These are phyloP conservation scores for Talaromyces islandicus DNA, from an alignment of 2,329 filamentous ascomycete genomes.

Conservation along the genomic window DNA sequence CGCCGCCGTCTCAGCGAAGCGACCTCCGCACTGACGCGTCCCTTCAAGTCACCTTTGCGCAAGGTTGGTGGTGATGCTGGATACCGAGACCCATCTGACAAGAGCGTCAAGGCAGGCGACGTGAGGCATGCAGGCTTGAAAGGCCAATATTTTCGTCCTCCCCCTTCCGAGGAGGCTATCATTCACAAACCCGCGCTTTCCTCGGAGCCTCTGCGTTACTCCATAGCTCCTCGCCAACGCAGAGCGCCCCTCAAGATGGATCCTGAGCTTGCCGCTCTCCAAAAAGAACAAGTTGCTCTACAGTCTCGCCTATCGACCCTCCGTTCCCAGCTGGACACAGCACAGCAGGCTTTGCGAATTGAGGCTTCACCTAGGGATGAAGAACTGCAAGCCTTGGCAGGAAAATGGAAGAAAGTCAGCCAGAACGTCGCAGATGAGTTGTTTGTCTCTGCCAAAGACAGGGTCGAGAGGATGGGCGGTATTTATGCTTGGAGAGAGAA, in stretches of 20 bases:
- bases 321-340: slow-evolving; percentile 42
- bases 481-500: slow-evolving; percentile 52
- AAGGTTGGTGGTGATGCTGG: slow-evolving; percentile 14
- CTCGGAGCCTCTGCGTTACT: background rate
- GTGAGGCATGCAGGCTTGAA: background rate
- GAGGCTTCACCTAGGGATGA: slow-evolving; percentile 41
- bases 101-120: background rate
- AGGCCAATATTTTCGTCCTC: background rate
- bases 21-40: slow-evolving; percentile 57
- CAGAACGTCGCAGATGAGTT: slow-evolving; percentile 63
- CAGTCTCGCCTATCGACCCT: slow-evolving; percentile 25
- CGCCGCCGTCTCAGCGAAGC: slow-evolving; percentile 57
- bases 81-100: background rate
- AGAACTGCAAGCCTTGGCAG: slow-evolving; percentile 52
- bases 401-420: slow-evolving; percentile 57
- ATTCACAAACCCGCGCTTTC: background rate
- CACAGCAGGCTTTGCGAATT: slow-evolving; percentile 50
- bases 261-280: slow-evolving; percentile 24
- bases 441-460: slow-evolving; percentile 55
- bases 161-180: background rate
- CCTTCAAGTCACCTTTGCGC: slow-evolving; percentile 66
- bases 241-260: slow-evolving; percentile 14
- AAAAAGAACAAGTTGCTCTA: slow-evolving; percentile 30
- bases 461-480: slow-evolving; percentile 59
- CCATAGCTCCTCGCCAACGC: background rate